phyloP scores from a whole-genome alignment of 2,329 filamentous ascomycete species.

The Penicillium sp. region DNA sequence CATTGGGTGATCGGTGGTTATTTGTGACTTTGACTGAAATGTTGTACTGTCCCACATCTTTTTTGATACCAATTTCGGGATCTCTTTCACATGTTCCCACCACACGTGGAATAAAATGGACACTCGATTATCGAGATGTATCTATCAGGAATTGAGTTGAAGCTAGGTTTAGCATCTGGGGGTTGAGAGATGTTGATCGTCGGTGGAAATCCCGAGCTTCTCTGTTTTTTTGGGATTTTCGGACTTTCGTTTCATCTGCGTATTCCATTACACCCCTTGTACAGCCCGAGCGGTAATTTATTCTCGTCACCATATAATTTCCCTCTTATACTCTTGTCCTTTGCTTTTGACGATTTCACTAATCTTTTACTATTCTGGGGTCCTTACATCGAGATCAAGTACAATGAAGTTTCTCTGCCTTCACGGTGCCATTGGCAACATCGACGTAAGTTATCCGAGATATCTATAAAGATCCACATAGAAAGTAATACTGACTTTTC shows the following conservation, averaged over 20 bases:
- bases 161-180: not conserved
- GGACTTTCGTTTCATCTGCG: not conserved
- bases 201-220: constrained; percentile 4
- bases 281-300: constrained; percentile 9
- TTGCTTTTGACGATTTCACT: no score
- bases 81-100: not conserved
- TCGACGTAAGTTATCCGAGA: constrained; percentile 21
- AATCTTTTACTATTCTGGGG: no score
- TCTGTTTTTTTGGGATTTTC: not conserved
- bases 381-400: not conserved
- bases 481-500: not conserved
- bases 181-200: constrained; percentile 2
- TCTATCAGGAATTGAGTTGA: not conserved
- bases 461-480: not conserved
- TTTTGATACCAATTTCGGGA: not conserved
- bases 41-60: constrained; percentile 4
- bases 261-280: not conserved
- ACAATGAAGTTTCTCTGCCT: constrained; percentile 32
- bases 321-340: not conserved
- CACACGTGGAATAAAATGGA: not conserved
- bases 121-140: not conserved
- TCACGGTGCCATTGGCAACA: constrained; percentile 32
- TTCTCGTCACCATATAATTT: not conserved
- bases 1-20: constrained; percentile 13
- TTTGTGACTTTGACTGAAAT: constrained; percentile 3